These are phyloP conservation scores for Pelagomonas calceolata DNA, from an alignment of 108 stramenopile genomes.

Conservation along the genomic window DNA sequence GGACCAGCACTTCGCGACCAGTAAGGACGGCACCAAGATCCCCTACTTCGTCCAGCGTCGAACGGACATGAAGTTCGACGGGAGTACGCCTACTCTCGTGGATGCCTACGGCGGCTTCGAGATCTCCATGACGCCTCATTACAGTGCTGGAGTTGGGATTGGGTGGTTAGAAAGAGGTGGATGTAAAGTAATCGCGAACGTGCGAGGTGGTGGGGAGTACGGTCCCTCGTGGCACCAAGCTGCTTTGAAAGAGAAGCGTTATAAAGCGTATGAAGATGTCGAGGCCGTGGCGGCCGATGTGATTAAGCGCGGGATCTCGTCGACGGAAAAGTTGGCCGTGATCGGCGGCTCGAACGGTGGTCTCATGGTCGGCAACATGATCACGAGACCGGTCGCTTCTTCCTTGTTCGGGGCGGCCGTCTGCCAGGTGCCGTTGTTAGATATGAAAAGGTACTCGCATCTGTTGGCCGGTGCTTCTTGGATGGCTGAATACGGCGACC, in stretches of 20 bases:
- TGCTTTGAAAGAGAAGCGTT: conserved; percentile 31
- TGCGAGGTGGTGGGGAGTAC: conserved; percentile 87
- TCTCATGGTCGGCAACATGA: conserved; percentile 75
- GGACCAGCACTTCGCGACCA: conserved; percentile 54
- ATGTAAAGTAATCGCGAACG: conserved; percentile 82
- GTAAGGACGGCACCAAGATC: conserved; percentile 66
- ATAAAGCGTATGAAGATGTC: conserved; percentile 66
- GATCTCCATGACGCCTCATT: conserved; percentile 75
- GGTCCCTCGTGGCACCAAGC: conserved; percentile 31
- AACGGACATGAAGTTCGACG: conserved; percentile 25
- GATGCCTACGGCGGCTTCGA: conserved; percentile 94
- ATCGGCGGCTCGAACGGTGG: conserved; percentile 96
- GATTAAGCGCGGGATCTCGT: conserved; percentile 53
- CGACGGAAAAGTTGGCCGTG: conserved; percentile 66
- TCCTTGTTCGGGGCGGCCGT: conserved; percentile 87
- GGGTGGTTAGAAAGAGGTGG: conserved; percentile 82
- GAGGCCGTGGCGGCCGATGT: conserved; percentile 78
- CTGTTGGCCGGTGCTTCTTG: conserved; percentile 82
- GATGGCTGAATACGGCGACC: conserved; percentile 95
- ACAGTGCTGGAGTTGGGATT: conserved; percentile 58
- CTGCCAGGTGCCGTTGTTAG: conserved; percentile 85
- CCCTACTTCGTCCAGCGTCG: conserved; percentile 60
- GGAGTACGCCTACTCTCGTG: conserved; percentile 23
- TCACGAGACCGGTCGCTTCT: conserved; percentile 48
- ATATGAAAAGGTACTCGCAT: conserved; percentile 72